Evolutionary conservation across 225 moss, liverwort and hornwort genomes (phyloP).

Genomic region (Bryoerythrophyllum caledonicum): DNA sequence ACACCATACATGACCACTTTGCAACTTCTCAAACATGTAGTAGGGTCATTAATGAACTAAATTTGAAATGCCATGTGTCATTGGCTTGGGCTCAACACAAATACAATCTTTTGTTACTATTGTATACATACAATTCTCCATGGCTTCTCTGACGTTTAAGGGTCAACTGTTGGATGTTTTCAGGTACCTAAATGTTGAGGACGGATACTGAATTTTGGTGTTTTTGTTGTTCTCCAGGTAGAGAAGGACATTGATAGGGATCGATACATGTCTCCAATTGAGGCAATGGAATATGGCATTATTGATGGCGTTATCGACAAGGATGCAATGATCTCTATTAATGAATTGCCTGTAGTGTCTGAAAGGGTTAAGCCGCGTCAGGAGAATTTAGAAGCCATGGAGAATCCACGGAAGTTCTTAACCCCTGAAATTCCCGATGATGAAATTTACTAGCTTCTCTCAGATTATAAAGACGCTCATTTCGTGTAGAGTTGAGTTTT

Average conservation of each 20-base stretch:
- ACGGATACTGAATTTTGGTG: slow-evolving; percentile 14
- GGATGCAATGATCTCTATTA: slow-evolving; percentile 80
- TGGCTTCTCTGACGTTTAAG: too few relatives aligned
- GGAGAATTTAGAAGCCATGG: slow-evolving; percentile 69
- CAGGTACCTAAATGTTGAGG: neutral
- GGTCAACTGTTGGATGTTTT: too few relatives aligned
- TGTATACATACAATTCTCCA: too few relatives aligned
- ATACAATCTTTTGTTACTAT: too few relatives aligned
- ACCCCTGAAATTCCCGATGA: slow-evolving; percentile 89
- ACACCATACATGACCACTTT: too few relatives aligned
- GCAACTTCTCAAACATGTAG: too few relatives aligned
- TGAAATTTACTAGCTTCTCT: slow-evolving; percentile 71
- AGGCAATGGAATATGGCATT: slow-evolving; percentile 97
- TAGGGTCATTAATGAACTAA: too few relatives aligned
- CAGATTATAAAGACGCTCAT: slow-evolving; percentile 19
- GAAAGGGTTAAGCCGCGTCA: slow-evolving; percentile 76
- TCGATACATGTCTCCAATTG: slow-evolving; percentile 95
- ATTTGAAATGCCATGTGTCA: too few relatives aligned
- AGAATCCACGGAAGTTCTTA: slow-evolving; percentile 87
- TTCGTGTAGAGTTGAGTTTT: slow-evolving; percentile 8
- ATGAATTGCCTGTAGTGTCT: slow-evolving; percentile 47
- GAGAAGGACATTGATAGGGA: slow-evolving; percentile 97
- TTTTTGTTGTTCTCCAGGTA: slow-evolving; percentile 46
- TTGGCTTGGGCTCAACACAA: too few relatives aligned
- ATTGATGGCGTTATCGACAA: slow-evolving; percentile 93